Evolutionary conservation across 2,329 filamentous ascomycete genomes (phyloP).

Genomic region (Xylariaceae sp.): DNA sequence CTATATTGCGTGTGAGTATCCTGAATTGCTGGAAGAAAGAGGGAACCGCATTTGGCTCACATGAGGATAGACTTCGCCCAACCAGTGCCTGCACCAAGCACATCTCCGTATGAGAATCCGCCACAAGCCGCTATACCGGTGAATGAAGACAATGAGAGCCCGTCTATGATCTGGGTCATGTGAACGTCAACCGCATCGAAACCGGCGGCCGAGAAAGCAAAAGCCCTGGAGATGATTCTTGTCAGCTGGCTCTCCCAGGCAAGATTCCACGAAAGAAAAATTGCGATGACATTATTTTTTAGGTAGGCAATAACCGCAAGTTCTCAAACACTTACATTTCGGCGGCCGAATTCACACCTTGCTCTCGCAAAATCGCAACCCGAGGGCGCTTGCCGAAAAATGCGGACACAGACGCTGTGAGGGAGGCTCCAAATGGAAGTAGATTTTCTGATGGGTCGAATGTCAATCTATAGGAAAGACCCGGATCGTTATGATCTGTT

Average conservation of each 20-base stretch:
- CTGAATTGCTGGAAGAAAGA: no score
- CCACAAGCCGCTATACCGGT: slow-evolving; percentile 90
- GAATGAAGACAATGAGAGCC: slow-evolving; percentile 76
- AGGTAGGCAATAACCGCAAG: no score
- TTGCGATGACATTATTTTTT: no score
- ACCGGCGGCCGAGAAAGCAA: slow-evolving; percentile 85
- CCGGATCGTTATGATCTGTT: slow-evolving; percentile 70
- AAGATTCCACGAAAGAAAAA: no score
- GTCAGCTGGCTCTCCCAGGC: background rate
- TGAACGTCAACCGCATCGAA: slow-evolving; percentile 92
- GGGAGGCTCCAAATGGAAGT: slow-evolving; percentile 61
- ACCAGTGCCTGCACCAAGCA: slow-evolving; percentile 89
- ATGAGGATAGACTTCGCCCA: slow-evolving; percentile 94
- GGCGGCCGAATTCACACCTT: slow-evolving; percentile 92
- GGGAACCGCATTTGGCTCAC: slow-evolving; percentile 7
- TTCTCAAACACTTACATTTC: slow-evolving; percentile 71
- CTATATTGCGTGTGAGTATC: no score
- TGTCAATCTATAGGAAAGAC: slow-evolving; percentile 77
- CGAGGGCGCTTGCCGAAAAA: slow-evolving; percentile 51
- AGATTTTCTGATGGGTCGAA: slow-evolving; percentile 77
- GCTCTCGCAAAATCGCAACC: slow-evolving; percentile 90
- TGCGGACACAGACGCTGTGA: slow-evolving; percentile 38
- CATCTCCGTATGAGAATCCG: slow-evolving; percentile 83
- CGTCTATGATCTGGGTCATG: slow-evolving; percentile 87
- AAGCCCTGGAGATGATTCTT: slow-evolving; percentile 46